These are phyloP conservation scores for Rubia balearica DNA, from an alignment of 305 asterid species.

Conservation along the genomic window DNA sequence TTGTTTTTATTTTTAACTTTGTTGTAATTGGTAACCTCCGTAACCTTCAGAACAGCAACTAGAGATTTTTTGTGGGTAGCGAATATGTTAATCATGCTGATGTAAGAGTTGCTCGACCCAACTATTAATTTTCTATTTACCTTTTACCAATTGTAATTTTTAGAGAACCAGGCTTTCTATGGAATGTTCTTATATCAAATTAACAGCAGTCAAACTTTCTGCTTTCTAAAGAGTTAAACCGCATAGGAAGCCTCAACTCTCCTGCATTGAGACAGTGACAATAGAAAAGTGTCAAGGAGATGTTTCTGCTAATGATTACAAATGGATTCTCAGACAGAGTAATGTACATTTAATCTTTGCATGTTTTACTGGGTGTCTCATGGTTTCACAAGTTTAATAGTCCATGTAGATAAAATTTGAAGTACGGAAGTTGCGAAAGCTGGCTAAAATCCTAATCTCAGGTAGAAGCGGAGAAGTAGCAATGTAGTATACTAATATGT, in stretches of 20 bases:
- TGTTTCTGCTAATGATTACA: not conserved
- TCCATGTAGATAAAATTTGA: not conserved
- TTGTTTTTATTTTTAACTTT: not conserved
- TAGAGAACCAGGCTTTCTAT: not conserved
- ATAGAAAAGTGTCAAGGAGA: not conserved
- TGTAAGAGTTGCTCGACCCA: not conserved
- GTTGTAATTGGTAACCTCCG: no score
- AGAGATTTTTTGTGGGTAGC: not conserved
- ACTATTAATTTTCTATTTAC: no score
- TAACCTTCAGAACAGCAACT: constrained; percentile 8
- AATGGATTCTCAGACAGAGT: not conserved
- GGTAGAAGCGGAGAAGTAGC: not conserved
- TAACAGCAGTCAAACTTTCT: not conserved
- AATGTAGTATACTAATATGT: not conserved
- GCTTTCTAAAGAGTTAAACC: not conserved
- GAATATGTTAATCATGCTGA: not conserved
- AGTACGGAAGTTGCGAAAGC: not conserved
- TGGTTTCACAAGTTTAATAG: not conserved
- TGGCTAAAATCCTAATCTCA: not conserved
- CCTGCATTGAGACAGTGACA: constrained; percentile 2
- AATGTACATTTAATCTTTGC: not conserved
- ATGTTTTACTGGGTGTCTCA: not conserved
- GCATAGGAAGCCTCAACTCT: not conserved
- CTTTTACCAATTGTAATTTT: not conserved
- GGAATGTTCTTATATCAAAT: not conserved